Conservation (phyloP, 164 flowering plant genomes). For the Stephania cephalantha region DNA sequence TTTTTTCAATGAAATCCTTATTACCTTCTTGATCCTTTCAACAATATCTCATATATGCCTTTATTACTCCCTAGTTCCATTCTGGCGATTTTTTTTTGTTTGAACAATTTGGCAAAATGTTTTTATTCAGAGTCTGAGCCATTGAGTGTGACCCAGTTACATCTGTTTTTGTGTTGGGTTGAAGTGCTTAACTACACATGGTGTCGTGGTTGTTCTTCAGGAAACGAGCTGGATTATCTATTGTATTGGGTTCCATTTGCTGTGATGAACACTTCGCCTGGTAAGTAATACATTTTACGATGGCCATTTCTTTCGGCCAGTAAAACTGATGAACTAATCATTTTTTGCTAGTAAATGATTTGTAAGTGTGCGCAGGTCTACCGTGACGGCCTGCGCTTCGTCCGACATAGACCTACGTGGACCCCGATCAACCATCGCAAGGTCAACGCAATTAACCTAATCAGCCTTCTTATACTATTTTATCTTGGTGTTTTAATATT, state of each 20-base stretch:
- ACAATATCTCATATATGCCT: neutral
- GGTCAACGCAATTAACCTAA: no score
- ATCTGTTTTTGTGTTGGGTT: neutral
- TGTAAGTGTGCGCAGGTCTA: constrained; percentile 47
- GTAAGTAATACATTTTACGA: constrained; percentile 22
- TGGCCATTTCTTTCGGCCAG: neutral
- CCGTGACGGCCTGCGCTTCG: no score
- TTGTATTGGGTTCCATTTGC: constrained; percentile 76
- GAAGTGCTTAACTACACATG: no score
- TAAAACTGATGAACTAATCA: neutral
- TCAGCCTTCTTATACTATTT: no score
- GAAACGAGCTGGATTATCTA: constrained; percentile 67
- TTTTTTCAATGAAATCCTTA: neutral
- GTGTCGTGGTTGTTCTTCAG: constrained; percentile 24
- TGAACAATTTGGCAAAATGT: neutral
- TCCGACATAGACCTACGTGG: no score
- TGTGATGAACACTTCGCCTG: constrained; percentile 91
- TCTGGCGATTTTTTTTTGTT: neutral
- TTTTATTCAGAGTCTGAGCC: neutral
- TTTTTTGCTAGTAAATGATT: neutral
- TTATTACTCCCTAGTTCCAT: neutral
- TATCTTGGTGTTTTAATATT: no score
- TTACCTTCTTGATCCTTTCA: neutral
- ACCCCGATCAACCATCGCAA: no score
- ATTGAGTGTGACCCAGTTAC: neutral